phyloP scores from a whole-genome alignment of 2,329 filamentous ascomycete species.

The Cordyceps cateniannulata region DNA sequence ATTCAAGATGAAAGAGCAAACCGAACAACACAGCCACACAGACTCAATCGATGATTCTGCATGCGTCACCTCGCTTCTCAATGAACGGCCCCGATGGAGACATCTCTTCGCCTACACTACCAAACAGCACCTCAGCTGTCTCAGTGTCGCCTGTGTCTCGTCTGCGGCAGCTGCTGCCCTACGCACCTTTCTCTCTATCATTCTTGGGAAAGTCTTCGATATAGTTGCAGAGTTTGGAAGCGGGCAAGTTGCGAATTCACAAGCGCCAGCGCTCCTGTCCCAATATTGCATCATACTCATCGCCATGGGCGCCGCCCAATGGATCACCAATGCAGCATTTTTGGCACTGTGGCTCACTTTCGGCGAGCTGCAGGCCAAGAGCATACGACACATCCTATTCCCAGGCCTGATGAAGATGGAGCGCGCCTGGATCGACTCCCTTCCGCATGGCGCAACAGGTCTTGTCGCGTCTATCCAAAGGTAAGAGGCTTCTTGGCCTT shows the following conservation, averaged over 20 bases:
- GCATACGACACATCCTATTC: slow-evolving; percentile 60
- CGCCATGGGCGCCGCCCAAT: slow-evolving; percentile 56
- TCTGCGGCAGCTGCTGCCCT: slow-evolving; percentile 55
- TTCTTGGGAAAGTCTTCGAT: slow-evolving; percentile 71
- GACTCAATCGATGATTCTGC: too few species aligned
- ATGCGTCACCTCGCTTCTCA: background rate
- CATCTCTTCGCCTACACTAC: slow-evolving; percentile 68
- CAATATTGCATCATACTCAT: slow-evolving; percentile 57
- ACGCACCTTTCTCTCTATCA: slow-evolving; percentile 58
- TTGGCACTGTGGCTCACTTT: slow-evolving; percentile 69
- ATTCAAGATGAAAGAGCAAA: background rate
- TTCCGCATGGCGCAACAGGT: slow-evolving; percentile 63
- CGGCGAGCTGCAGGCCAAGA: slow-evolving; percentile 71
- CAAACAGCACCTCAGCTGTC: slow-evolving; percentile 47
- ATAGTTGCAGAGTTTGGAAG: slow-evolving; percentile 60
- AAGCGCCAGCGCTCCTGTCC: slow-evolving; percentile 50
- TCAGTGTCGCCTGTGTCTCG: slow-evolving; percentile 48
- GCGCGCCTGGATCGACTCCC: slow-evolving; percentile 75
- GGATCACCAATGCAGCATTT: slow-evolving; percentile 60
- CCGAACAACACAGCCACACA: background rate
- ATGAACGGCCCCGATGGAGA: slow-evolving; percentile 25
- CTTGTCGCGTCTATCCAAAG: slow-evolving; percentile 67
- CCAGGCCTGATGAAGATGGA: slow-evolving; percentile 62
- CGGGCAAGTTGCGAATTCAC: slow-evolving; percentile 39
- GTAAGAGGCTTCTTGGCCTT: slow-evolving; percentile 38